Percentiles rank a stretch among this genome's conserved stretches.
phyloP scores from a whole-genome alignment of 2,329 filamentous ascomycete genomes.

The Paracoccidioides brasiliensis region DNA sequence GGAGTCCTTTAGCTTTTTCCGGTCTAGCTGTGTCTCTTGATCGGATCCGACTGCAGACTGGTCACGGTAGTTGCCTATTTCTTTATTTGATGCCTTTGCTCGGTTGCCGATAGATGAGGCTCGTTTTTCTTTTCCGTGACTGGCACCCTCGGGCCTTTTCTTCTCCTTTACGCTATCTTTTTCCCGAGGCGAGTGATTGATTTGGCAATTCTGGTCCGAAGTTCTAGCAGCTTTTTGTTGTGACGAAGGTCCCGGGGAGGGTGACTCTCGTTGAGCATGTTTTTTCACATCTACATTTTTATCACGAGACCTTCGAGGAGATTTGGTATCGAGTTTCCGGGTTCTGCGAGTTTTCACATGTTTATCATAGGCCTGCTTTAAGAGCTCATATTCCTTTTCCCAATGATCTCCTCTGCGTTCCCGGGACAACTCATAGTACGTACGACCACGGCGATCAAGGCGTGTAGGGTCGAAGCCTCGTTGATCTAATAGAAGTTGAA shows the following conservation, averaged over 20 bases:
- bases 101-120: conserved; percentile 1
- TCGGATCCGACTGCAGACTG: conserved; percentile 18
- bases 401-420: conserved; percentile 74
- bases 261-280: conserved; percentile 22
- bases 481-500: conserved; percentile 66
- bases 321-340: conserved; percentile 17
- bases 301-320: conserved; percentile 28
- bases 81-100: conserved; percentile 15
- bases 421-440: conserved; percentile 78
- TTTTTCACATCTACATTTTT: conserved; percentile 28
- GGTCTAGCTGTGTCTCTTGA: conserved; percentile 16
- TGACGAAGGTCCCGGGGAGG: conserved; percentile 24
- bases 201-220: conserved; percentile 18
- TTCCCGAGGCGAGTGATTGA: conserved; percentile 17
- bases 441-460: conserved; percentile 56
- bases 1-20: conserved; percentile 21
- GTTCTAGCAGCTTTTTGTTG: conserved; percentile 21
- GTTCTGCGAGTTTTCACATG: conserved; percentile 21
- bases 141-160: conserved; percentile 2
- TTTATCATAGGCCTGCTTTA: conserved; percentile 51
- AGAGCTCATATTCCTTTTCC: conserved; percentile 71
- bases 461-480: conserved; percentile 71
- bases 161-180: conserved; percentile 8
- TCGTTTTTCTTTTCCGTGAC: conserved; percentile 17
- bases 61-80: conserved; percentile 14